Base-by-base conservation (phyloP, 495 filamentous ascomycete species). In the Neurospora cerealis region DNA sequence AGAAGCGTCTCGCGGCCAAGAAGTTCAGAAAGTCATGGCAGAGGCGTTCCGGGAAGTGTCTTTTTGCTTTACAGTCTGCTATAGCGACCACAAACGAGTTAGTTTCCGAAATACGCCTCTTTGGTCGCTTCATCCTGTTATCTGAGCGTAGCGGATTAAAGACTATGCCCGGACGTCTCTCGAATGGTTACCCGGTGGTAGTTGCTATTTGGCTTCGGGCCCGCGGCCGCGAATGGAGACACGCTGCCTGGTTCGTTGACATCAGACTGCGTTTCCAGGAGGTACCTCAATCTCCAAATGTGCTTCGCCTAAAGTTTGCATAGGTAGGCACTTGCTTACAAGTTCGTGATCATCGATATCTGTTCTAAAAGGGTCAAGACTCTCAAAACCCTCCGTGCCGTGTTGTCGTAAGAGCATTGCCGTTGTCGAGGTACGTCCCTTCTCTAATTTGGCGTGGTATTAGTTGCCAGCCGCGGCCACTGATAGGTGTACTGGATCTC, bases 21-120 rank as follows among this genome's bases (percentile, higher is more conserved):
- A 74, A 69, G 44, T 69, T 70, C 39, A 42, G 34, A 19, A 70
- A 24, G 34, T 74, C 73, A 79, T 76, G 73, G 74, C 76, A 70
- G 71, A 42, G 78, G 78, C 76, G 78, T 79, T 79, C 69, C 37
- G 60, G 70, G 37, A 17, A 36, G 15, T 66, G 54, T 60, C 54
- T 32, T 66, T 66, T 19, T 66, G 54, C 54, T 66, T 66, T 32
- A 34, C 54, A 17, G 15, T 36, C 6, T 17, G 54, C 24, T 32
- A 4, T 34, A 66, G 24, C 32, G 13, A 36, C 13, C 28, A 17
- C 15, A 19, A 66, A 34, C 6, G 13, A 17, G 11, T 9, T 36
- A 9, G 15, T 1, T 9, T 3, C 6, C 15, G 6, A 32, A 60
- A 9, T 4, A 19, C 5, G 6, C 5, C 15, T 19, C 28, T 36